Conservation (phyloP, 108 stramenopile genomes). For the Bacterosira constricta region DNA sequence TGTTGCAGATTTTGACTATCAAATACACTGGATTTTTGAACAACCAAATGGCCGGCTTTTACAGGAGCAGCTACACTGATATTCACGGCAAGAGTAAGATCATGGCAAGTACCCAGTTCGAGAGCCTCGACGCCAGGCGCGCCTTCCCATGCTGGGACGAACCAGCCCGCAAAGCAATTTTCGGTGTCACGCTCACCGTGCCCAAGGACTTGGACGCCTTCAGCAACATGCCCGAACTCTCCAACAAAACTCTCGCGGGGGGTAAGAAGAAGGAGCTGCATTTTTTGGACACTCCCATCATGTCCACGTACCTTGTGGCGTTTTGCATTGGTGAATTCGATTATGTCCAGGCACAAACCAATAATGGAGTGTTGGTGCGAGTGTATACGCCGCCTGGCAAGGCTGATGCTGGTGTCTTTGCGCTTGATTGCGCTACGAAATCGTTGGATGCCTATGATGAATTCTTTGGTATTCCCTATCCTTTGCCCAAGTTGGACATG, state of each 20-base stretch:
- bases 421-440: slow-evolving; percentile 80
- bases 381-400: slow-evolving; percentile 96
- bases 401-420: slow-evolving; percentile 76
- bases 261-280: slow-evolving; percentile 55
- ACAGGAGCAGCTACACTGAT: slow-evolving; percentile 87
- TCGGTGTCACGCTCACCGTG: slow-evolving; percentile 80
- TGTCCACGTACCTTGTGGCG: slow-evolving; percentile 95
- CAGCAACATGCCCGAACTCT: slow-evolving; percentile 95
- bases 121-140: slow-evolving; percentile 86
- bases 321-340: slow-evolving; percentile 94
- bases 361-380: slow-evolving; percentile 83
- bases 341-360: slow-evolving; percentile 68
- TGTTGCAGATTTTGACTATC: slow-evolving; percentile 40
- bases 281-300: slow-evolving; percentile 87
- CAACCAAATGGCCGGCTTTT: slow-evolving; percentile 97
- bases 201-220: slow-evolving; percentile 84
- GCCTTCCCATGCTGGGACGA: slow-evolving; percentile 98
- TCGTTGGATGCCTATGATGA: slow-evolving; percentile 89
- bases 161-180: slow-evolving; percentile 93
- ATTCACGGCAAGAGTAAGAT: slow-evolving; percentile 80
- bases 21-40: slow-evolving; percentile 83
- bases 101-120: slow-evolving; percentile 97
- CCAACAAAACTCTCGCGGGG: slow-evolving; percentile 52
- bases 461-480: slow-evolving; percentile 90
- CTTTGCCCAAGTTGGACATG: slow-evolving; percentile 96